phyloP scores from a whole-genome alignment of 2,329 filamentous ascomycete genomes.

The Bipolaris zeicola region DNA sequence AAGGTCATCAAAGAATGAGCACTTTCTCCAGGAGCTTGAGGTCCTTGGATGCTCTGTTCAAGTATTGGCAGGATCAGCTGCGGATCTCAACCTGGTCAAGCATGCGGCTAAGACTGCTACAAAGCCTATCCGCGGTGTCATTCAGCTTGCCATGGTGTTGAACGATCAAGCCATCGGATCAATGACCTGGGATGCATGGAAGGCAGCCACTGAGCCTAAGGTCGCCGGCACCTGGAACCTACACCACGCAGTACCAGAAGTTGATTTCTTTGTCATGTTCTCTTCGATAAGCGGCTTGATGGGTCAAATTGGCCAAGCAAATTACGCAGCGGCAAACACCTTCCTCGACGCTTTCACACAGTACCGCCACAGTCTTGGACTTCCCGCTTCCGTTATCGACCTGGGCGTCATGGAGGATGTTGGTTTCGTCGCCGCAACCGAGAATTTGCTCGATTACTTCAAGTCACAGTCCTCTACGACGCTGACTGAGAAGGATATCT shows the following conservation, averaged over 20 bases:
- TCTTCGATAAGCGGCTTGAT: background rate
- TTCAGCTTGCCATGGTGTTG: slow-evolving; percentile 24
- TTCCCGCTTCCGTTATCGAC: slow-evolving; percentile 47
- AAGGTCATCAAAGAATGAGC: background rate
- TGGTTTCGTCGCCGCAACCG: slow-evolving; percentile 41
- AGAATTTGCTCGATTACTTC: background rate
- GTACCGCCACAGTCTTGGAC: too few relatives aligned
- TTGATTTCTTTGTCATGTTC: background rate
- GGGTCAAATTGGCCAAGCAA: background rate
- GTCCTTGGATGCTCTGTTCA: background rate
- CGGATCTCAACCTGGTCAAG: background rate
- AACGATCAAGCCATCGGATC: background rate
- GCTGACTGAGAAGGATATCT: background rate
- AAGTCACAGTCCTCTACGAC: background rate
- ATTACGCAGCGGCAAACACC: background rate
- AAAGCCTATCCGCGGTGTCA: slow-evolving; percentile 16
- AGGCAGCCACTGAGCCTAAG: too few relatives aligned
- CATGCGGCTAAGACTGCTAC: background rate
- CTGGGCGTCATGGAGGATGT: slow-evolving; percentile 56
- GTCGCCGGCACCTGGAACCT: too few relatives aligned
- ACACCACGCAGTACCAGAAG: background rate
- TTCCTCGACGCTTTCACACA: too few relatives aligned
- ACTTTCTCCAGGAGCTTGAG: slow-evolving; percentile 9
- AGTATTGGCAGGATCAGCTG: background rate
- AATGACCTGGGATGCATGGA: too few relatives aligned